Evolutionary conservation across 2,329 filamentous ascomycete species (phyloP), one percentile per base, ranked within the genome.

Genomic region (Atkinsonella hypoxylon): DNA sequence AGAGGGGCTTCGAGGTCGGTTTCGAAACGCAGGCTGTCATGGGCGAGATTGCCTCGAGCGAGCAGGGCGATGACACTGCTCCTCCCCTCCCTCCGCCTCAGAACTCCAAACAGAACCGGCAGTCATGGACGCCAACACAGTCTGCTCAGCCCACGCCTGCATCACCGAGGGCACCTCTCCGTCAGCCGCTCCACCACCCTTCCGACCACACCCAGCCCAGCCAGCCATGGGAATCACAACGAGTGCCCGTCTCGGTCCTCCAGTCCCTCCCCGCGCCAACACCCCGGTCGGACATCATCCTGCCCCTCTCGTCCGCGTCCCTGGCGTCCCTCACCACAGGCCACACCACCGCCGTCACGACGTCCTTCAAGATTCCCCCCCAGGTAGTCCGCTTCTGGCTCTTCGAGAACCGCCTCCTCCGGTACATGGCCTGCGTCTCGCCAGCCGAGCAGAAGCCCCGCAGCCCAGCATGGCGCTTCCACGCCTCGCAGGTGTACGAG

Each of bases 331-430:
- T 85, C 34, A 56, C 74, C 10, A 62, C 68, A 10, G 73, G 78
- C 1, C 66, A 62, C 2, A 75, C 76, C 50, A 69, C 78, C 50
- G 73, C 82, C 58, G 70, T 83, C 48, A 76, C 77, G 52, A 70
- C 80, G 42, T 64, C 67, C 15, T 82, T 77, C 65, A 73, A 70
- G 46, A 72, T 85, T 20, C 77, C 79, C 1, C 59, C 67, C 3
- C 68, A 72, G 15, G 76, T 82, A 5, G 68, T 64, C 17, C 78
- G 81, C n/a, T 70, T 83, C 57, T 85, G 82, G 82, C 68, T 85
- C 15, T 81, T 82, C 55, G 70, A 77, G 68, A 15, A 64, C 59
- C 32, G 75, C 70, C 64, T 75, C 50, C 62, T 85, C 9, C 73
- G 68, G 48, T 82, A 83, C 58, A 80, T 84, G 72, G 79, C 78